Evolutionary conservation across 2,329 filamentous ascomycete genomes (phyloP), one percentile per base, ranked within the genome.

Genomic region (Aureobasidium melanogenum): DNA sequence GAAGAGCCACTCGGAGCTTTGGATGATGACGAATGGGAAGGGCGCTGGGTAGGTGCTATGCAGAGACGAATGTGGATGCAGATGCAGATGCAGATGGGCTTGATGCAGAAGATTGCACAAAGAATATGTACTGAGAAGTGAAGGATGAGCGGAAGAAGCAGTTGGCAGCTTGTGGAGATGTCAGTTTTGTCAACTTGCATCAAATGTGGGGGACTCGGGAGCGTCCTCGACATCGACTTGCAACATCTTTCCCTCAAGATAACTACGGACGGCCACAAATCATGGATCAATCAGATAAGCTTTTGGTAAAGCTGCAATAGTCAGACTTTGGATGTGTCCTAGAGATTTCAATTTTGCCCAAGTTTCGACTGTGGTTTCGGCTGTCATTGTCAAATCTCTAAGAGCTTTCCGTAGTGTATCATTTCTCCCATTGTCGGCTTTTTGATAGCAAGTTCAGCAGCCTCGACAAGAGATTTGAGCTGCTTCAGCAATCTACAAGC

Each of bases 61-160:
- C 50, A 30, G 36, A 52, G 10, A 34, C 48, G 26, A 34, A 30
- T n/a, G 9, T 9, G 15, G 17, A 56, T 44, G 39, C 24, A 34
- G 39, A 43, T 30, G 36, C 38, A 43, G 51, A 41, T 56, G 34
- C 51, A 51, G 22, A 41, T 28, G 36, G 51, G 9, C 24, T 39
- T n/a, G 51, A 41, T 54, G 51, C 51, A 54, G 51, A 41, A 54
- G 24, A 22, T 22, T 43, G 52, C 52, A 56, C 52, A 56, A 56
- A 24, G 52, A 56, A 44, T 56, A 56, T 43, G 38, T 43, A 56
- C n/a, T 2, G 39, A 43, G 52, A 56, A 56, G 43, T 19, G 28
- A 44, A 44, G 26, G 52, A 47, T 9, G 24, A 39, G 39, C 15
- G 17, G 36, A 41, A 41, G 51, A 54, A 30, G 36, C 30, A 54